Base-by-base conservation (phyloP, 192 early-diverging fungal genomes). In the Rhizophlyctis rosea region DNA sequence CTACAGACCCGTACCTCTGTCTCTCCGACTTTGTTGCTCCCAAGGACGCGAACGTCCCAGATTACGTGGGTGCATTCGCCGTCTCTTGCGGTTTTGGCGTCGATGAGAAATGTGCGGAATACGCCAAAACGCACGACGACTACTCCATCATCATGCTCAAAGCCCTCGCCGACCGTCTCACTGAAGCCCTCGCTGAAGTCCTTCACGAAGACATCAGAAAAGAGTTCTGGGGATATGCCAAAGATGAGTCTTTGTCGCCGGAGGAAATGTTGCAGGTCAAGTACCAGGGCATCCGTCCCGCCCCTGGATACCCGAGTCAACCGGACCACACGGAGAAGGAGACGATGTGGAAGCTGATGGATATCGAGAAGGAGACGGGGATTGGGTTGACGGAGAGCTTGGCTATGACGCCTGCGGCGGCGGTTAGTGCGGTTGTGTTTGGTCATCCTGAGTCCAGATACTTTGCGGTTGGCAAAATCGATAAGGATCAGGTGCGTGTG, bases 401-500 rank as follows among this genome's bases (percentile, higher is more conserved):
- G 73, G 92, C 92, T 59, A 97, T 97, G 94, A 82, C 87, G 21
- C 94, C 94, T 1, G 92, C 90, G 33, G 91, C 94, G 21, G 85
- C 90, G 2, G 94, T 97, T 23, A 90, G 87, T 36, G 91, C 85
- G 36, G 71, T 87, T 32, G 76, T 82, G 50, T 91, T 90, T 79
- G 89, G 83, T 1, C 83, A 94, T 68, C 81, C 84, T 39, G 74
- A 90, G 58, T 79, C 86, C 35, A 83, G 83, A 57, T 97, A 97
- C 76, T 97, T 97, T 86, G 93, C 94, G 3, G 91, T 95, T 14
- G 94, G 94, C 69, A 97, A 97, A 73, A 86, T 97, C 70, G 83
- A 81, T 56, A 90, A 90, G 74, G 94, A 95, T 61, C 94, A 97
- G 74, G 67, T 69, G 33, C 7, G 18, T n/a, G n/a, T n/a, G n/a